phyloP scores from a whole-genome alignment of 2,329 filamentous ascomycete species.

The Diaporthe sp. region DNA sequence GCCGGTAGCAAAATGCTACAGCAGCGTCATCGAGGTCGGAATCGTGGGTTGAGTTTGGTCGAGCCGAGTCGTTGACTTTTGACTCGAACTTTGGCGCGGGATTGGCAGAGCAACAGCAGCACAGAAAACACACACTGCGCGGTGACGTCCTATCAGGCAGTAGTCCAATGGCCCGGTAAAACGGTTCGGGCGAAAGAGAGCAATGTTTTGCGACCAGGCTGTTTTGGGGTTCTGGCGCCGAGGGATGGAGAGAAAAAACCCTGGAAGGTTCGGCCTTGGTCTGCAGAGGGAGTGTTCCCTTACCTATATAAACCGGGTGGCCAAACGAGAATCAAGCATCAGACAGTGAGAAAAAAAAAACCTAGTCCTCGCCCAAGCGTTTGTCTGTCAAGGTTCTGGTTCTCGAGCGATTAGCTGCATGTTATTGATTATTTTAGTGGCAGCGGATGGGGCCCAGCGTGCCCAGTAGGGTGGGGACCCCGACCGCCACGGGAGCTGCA shows the following conservation, averaged over 20 bases:
- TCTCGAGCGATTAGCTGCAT: constrained; percentile 35
- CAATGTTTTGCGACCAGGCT: constrained; percentile 24
- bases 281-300: not conserved
- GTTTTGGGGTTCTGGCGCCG: constrained; percentile 5
- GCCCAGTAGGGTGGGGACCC: constrained; percentile 27
- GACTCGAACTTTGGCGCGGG: not conserved
- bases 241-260: constrained; percentile 20
- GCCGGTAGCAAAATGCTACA: constrained; percentile 16
- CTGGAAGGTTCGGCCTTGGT: not conserved
- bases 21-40: constrained; percentile 16
- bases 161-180: not conserved
- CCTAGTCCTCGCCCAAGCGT: constrained; percentile 19
- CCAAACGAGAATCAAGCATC: not conserved
- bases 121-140: constrained; percentile 7
- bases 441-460: constrained; percentile 10
- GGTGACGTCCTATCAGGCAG: not conserved
- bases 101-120: constrained; percentile 22
- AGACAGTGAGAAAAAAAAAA: constrained; percentile 26
- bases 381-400: constrained; percentile 32
- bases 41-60: constrained; percentile 13
- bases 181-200: not conserved
- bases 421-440: constrained; percentile 34
- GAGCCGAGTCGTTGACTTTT: constrained; percentile 10
- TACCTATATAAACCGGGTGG: constrained; percentile 31
- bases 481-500: constrained; percentile 31